Conservation (phyloP, 345 rosid genomes). For the Gossypium raimondii region DNA sequence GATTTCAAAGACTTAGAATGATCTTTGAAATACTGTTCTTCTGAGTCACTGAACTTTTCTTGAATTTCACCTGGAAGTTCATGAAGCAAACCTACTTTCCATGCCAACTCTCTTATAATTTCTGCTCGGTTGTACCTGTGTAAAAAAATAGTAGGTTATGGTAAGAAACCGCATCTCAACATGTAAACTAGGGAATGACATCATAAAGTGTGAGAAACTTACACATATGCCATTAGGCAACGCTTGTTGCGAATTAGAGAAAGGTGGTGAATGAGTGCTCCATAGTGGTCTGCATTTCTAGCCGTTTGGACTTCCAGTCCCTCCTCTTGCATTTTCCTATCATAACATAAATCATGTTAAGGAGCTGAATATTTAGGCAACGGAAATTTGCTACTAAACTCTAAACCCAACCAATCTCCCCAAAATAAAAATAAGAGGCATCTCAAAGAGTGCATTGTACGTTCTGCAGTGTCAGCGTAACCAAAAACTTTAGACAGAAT, state of each 20-base stretch:
- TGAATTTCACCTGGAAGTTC: slow-evolving; percentile 73
- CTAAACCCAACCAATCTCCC: not conserved
- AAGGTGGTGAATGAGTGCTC: slow-evolving; percentile 84
- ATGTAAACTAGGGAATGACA: slow-evolving; percentile 8
- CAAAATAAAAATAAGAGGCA: not conserved
- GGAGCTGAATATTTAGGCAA: not conserved
- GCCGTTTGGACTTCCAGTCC: slow-evolving; percentile 71
- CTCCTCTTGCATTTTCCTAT: slow-evolving; percentile 86
- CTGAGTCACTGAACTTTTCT: slow-evolving; percentile 59
- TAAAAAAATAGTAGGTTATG: not conserved
- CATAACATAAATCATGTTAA: not conserved
- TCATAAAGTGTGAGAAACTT: slow-evolving; percentile 15
- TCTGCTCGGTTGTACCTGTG: slow-evolving; percentile 82
- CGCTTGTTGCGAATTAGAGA: slow-evolving; percentile 83
- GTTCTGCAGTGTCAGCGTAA: too few species aligned
- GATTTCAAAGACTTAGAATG: slow-evolving; percentile 62
- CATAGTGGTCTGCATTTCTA: slow-evolving; percentile 83
- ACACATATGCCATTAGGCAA: slow-evolving; percentile 94
- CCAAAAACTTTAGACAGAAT: not conserved
- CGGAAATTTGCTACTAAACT: not conserved
- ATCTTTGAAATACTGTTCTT: slow-evolving; percentile 62
- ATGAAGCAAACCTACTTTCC: slow-evolving; percentile 70
- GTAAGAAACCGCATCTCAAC: not conserved
- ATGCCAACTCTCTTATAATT: slow-evolving; percentile 58
- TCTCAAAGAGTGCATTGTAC: not conserved